Evolutionary conservation across 306 rosid genomes (phyloP).

Genomic region (Glycine soja): DNA sequence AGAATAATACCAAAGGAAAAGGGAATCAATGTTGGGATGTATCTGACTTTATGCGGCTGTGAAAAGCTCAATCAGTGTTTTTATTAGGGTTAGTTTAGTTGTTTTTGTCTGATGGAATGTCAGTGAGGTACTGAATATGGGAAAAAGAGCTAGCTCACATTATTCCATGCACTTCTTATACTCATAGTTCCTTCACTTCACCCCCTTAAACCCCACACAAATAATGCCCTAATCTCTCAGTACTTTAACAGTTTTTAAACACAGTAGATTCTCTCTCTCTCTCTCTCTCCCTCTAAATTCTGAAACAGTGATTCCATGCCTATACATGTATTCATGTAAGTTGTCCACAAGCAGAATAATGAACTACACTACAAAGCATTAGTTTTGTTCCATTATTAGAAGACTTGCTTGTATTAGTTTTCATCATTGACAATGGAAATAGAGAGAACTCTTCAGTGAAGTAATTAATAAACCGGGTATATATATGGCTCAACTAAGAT

Average conservation of each 20-base stretch:
- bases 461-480: too few species aligned
- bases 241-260: conserved; percentile 43
- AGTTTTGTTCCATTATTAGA: conserved; percentile 33
- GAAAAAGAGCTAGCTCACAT: conserved; percentile 65
- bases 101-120: conserved; percentile 69
- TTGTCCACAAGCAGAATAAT: conserved; percentile 53
- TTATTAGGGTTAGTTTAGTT: conserved; percentile 56
- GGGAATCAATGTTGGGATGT: conserved; percentile 97
- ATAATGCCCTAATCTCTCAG: conserved; percentile 46
- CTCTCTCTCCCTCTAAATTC: not conserved
- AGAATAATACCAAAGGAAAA: conserved; percentile 42
- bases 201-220: conserved; percentile 51
- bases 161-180: conserved; percentile 61
- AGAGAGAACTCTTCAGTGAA: not conserved
- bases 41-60: conserved; percentile 77
- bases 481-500: not conserved
- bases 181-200: conserved; percentile 42
- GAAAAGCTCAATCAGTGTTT: conserved; percentile 63
- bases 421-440: conserved; percentile 26
- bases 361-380: conserved; percentile 36
- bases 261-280: conserved; percentile 29
- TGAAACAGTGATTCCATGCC: conserved; percentile 34
- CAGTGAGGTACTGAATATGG: conserved; percentile 71
- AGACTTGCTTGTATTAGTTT: not conserved
- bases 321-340: conserved; percentile 15